These are phyloP conservation scores for Neofusicoccum kwambonambiense DNA, from an alignment of 2,329 filamentous ascomycete species.

Conservation along the genomic window DNA sequence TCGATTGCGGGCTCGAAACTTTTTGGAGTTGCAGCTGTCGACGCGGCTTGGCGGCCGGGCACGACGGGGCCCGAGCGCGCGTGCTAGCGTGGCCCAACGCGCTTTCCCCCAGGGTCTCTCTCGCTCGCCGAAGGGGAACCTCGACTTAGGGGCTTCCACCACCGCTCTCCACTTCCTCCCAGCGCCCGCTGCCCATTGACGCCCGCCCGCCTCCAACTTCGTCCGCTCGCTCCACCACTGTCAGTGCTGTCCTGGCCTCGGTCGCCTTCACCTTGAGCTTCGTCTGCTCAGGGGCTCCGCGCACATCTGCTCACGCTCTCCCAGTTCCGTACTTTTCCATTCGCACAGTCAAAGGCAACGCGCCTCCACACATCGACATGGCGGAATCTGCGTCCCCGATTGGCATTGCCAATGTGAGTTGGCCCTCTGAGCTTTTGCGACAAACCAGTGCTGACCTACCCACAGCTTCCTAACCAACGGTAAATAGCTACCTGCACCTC, in stretches of 20 bases:
- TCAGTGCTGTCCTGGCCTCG: background rate
- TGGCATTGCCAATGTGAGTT: conserved; percentile 71
- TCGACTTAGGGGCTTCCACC: conserved; percentile 19
- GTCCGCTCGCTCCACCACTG: conserved; percentile 15
- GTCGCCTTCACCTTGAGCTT: conserved; percentile 4
- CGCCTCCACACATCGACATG: conserved; percentile 44
- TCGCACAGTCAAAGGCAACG: conserved; percentile 9
- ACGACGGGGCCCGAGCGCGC: background rate
- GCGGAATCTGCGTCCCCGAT: conserved; percentile 66
- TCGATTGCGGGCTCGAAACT: conserved; percentile 26
- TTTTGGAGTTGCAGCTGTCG: conserved; percentile 28
- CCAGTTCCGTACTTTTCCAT: conserved; percentile 8
- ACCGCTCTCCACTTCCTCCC: conserved; percentile 13
- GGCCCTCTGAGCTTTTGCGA: background rate
- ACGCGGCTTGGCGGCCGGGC: conserved; percentile 2
- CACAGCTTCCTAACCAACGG: conserved; percentile 68
- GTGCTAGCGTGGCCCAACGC: conserved; percentile 17
- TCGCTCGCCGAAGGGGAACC: conserved; percentile 18
- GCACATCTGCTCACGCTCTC: conserved; percentile 11
- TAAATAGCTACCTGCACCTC: conserved; percentile 36
- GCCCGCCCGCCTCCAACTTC: conserved; percentile 14
- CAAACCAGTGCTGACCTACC: conserved; percentile 33
- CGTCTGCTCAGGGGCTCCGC: conserved; percentile 10
- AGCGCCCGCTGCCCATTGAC: conserved; percentile 8
- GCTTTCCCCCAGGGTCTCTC: conserved; percentile 16